These are phyloP conservation scores for Colletotrichum cordylinicola DNA, from an alignment of 2,329 filamentous ascomycete species.

Conservation along the genomic window DNA sequence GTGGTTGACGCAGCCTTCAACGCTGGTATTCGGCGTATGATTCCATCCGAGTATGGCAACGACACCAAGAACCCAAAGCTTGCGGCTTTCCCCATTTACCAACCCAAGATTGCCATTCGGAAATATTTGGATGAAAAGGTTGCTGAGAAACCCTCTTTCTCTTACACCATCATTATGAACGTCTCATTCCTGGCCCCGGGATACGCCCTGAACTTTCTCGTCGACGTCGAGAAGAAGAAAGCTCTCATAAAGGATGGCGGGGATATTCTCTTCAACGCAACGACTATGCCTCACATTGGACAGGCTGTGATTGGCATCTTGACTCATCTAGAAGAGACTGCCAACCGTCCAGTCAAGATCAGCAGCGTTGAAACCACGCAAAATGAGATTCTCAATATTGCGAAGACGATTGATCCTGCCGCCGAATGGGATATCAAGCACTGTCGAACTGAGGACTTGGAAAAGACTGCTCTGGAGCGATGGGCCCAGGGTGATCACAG, in stretches of 20 bases:
- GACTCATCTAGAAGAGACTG: conserved; percentile 48
- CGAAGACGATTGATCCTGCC: conserved; percentile 21
- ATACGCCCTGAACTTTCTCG: conserved; percentile 2
- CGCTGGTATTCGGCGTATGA: conserved; percentile 60
- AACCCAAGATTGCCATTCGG: conserved; percentile 25
- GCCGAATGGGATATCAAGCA: neutral
- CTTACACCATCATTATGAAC: conserved; percentile 44
- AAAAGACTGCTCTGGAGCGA: neutral
- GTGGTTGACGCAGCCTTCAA: conserved; percentile 58
- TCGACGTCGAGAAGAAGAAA: conserved; percentile 5
- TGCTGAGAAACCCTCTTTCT: conserved; percentile 22
- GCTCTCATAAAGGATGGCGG: conserved; percentile 57
- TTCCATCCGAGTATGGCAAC: conserved; percentile 55
- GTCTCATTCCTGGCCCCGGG: conserved; percentile 44
- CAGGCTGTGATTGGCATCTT: conserved; percentile 54
- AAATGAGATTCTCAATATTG: conserved; percentile 49
- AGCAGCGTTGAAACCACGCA: conserved; percentile 57
- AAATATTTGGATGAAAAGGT: conserved; percentile 13
- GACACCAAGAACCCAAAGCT: conserved; percentile 30
- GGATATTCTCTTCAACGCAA: conserved; percentile 48
- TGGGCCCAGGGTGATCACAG: conserved; percentile 1
- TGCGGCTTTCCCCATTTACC: conserved; percentile 25
- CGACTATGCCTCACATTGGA: conserved; percentile 52
- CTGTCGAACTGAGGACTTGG: neutral
- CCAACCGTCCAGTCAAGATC: conserved; percentile 59